Conservation (phyloP, 305 asterid species). For the Fraxinus angustifolia region DNA sequence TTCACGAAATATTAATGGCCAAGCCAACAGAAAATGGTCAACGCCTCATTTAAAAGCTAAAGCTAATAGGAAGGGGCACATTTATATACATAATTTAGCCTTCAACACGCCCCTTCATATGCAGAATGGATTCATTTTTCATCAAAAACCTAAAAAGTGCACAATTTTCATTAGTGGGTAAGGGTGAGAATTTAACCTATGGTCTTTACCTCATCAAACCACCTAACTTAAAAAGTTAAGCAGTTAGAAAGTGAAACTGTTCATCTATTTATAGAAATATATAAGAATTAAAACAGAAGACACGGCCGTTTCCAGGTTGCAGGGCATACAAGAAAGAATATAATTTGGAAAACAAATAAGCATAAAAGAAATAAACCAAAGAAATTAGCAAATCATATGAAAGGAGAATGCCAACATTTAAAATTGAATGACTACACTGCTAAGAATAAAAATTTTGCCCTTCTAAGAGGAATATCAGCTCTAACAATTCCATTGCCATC, state of each 20-base stretch:
- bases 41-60: background rate
- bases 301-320: background rate
- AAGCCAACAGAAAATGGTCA: background rate
- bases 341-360: background rate
- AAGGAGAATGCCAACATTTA: background rate
- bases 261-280: background rate
- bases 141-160: background rate
- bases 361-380: background rate
- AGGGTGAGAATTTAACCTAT: background rate
- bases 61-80: background rate
- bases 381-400: background rate
- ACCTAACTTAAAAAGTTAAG: background rate
- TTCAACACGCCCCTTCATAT: background rate
- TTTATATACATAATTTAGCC: background rate
- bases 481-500: background rate
- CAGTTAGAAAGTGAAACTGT: background rate
- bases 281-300: background rate
- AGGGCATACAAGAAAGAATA: background rate
- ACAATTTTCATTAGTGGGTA: background rate
- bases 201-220: background rate
- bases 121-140: background rate
- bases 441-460: background rate
- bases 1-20: background rate
- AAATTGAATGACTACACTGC: background rate
- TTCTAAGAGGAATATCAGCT: background rate